Conservation (phyloP, 768 basidiomycete species). For the Leucocoprinus leucothites region DNA sequence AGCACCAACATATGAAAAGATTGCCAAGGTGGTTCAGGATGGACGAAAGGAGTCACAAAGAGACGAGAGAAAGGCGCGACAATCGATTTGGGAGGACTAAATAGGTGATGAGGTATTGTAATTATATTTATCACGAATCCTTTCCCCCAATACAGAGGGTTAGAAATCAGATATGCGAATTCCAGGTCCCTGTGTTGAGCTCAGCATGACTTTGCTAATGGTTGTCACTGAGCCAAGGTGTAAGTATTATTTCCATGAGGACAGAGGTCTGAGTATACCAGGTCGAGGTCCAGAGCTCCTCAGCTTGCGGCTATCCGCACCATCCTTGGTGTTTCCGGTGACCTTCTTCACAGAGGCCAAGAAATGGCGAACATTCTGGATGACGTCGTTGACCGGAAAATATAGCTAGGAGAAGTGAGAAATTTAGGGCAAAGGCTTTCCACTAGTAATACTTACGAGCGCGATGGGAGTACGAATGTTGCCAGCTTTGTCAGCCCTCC, state of each 20-base stretch:
- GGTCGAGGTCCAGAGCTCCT: constrained; percentile 45
- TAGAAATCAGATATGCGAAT: constrained; percentile 82
- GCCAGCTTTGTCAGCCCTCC: constrained; percentile 88
- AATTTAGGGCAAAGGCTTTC: not conserved
- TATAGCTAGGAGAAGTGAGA: constrained; percentile 48
- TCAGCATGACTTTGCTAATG: constrained; percentile 80
- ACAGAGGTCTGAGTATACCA: constrained; percentile 24
- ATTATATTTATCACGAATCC: constrained; percentile 7
- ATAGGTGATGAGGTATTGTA: constrained; percentile 5
- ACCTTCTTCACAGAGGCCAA: constrained; percentile 69
- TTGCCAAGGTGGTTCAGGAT: constrained; percentile 22
- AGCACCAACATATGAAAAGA: constrained; percentile 20
- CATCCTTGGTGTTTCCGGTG: constrained; percentile 66
- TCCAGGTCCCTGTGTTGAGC: constrained; percentile 84
- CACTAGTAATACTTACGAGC: constrained; percentile 46
- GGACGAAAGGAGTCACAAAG: constrained; percentile 23
- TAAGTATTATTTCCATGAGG: constrained; percentile 3
- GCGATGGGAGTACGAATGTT: constrained; percentile 82
- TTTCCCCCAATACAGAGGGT: constrained; percentile 4
- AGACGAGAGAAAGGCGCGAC: constrained; percentile 11
- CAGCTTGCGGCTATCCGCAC: constrained; percentile 37
- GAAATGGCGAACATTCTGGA: constrained; percentile 77
- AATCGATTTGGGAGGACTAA: constrained; percentile 8
- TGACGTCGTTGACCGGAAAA: constrained; percentile 73
- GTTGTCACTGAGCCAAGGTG: constrained; percentile 50